phyloP scores from a whole-genome alignment of 2,329 filamentous ascomycete genomes.

The Exutisphaerella laricina region DNA sequence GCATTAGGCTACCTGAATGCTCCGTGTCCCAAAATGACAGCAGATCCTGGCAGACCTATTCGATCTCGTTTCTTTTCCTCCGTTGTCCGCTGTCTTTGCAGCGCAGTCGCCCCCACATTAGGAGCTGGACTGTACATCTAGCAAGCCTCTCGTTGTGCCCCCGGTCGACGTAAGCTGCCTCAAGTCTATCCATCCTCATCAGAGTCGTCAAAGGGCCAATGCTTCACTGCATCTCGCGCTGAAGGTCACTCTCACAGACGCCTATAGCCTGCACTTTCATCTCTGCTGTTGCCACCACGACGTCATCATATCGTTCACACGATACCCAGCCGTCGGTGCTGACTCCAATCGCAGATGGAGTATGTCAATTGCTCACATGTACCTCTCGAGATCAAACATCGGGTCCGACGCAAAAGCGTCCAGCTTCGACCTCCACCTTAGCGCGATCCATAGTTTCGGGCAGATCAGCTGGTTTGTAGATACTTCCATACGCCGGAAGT shows the following conservation, averaged over 20 bases:
- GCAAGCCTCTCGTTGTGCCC: too few relatives aligned
- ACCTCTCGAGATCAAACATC: constrained; percentile 31
- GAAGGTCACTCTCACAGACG: constrained; percentile 17
- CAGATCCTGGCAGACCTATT: too few relatives aligned
- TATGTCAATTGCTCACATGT: constrained; percentile 18
- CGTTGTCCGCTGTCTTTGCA: too few relatives aligned
- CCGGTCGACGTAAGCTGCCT: too few relatives aligned
- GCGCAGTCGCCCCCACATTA: too few relatives aligned
- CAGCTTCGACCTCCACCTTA: neutral
- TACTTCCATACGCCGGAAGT: constrained; percentile 30
- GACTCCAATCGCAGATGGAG: constrained; percentile 17
- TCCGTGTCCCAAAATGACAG: too few relatives aligned
- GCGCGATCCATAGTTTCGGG: constrained; percentile 10
- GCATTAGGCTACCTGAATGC: too few relatives aligned
- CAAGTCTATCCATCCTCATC: constrained; percentile 25
- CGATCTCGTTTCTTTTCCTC: too few relatives aligned
- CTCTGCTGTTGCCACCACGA: constrained; percentile 10
- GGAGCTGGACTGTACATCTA: too few relatives aligned
- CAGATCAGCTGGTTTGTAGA: constrained; percentile 30
- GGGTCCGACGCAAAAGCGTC: constrained; percentile 30
- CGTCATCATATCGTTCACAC: constrained; percentile 20
- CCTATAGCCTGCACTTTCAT: constrained; percentile 24
- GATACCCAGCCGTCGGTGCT: constrained; percentile 25
- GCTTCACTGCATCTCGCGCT: constrained; percentile 12
- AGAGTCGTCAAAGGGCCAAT: constrained; percentile 29